Percentiles rank a stretch among this genome's conserved stretches.
Conservation (phyloP, 495 filamentous ascomycete genomes). For the Chaetomium tenue region DNA sequence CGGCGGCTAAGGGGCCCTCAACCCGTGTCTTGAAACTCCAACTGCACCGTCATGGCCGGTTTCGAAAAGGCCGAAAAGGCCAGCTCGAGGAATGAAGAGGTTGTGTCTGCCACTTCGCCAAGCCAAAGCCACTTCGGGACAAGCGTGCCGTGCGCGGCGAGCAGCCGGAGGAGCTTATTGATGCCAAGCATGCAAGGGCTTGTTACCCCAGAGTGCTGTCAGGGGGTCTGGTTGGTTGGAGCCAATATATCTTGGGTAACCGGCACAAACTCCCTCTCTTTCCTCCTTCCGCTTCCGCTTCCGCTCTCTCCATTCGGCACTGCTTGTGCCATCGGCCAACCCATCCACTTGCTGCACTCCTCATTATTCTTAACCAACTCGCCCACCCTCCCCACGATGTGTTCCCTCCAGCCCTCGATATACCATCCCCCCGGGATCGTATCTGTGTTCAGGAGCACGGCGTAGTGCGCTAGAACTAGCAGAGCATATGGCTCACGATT, state of each 20-base stretch:
- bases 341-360: not conserved
- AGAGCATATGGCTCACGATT: not conserved
- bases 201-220: not conserved
- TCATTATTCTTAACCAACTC: not conserved
- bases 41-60: not conserved
- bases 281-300: not conserved
- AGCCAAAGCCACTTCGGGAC: not conserved
- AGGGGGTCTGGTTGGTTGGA: not conserved
- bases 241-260: too few relatives aligned
- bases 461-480: slow-evolving; percentile 12
- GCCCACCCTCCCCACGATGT: slow-evolving; percentile 2
- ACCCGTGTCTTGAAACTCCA: not conserved
- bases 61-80: slow-evolving; percentile 5
- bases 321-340: slow-evolving; percentile 1
- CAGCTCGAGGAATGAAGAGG: slow-evolving; percentile 4
- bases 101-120: not conserved
- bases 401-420: slow-evolving; percentile 8
- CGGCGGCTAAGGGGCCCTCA: not conserved
- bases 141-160: not conserved
- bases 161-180: not conserved
- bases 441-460: slow-evolving; percentile 1
- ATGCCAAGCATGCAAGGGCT: slow-evolving; percentile 12
- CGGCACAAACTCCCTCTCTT: not conserved
- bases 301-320: not conserved
- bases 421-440: not conserved